Conservation (phyloP, 2,329 filamentous ascomycete species). For the Monosporascus sp. region DNA sequence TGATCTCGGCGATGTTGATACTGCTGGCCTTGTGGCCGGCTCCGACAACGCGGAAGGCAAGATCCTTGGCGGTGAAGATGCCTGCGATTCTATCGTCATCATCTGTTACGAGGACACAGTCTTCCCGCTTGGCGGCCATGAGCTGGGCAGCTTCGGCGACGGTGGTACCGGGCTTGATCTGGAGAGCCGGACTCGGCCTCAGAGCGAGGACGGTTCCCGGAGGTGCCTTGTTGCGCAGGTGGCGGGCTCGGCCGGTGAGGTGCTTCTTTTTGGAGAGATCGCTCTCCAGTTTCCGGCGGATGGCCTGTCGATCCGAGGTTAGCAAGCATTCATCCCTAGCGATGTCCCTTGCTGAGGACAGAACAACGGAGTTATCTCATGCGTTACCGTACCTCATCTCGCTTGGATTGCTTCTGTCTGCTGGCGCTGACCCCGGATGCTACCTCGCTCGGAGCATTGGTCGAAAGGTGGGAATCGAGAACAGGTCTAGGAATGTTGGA, state of each 20-base stretch:
- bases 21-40: conserved; percentile 82
- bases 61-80: conserved; percentile 98
- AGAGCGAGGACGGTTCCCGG: conserved; percentile 93
- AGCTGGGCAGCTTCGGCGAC: conserved; percentile 95
- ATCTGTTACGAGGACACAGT: conserved; percentile 95
- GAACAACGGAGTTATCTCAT: conserved; percentile 4
- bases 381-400: conserved; percentile 78
- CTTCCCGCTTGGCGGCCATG: conserved; percentile 98
- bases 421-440: conserved; percentile 78
- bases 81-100: conserved; percentile 96
- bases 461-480: conserved; percentile 47
- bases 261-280: conserved; percentile 98
- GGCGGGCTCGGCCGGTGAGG: conserved; percentile 69
- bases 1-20: conserved; percentile 94
- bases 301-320: conserved; percentile 59
- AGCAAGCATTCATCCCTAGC: conserved; percentile 27
- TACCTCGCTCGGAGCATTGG: conserved; percentile 49
- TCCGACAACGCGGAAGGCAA: conserved; percentile 94
- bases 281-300: conserved; percentile 92
- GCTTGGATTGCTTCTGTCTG: conserved; percentile 91
- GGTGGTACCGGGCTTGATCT: conserved; percentile 93
- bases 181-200: conserved; percentile 89
- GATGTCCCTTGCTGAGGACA: background rate
- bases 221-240: conserved; percentile 89
- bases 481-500: conserved; percentile 72